Percentiles rank a stretch among this genome's conserved stretches.
phyloP scores from a whole-genome alignment of 2,329 filamentous ascomycete genomes.

The Fusarium anthophilum region DNA sequence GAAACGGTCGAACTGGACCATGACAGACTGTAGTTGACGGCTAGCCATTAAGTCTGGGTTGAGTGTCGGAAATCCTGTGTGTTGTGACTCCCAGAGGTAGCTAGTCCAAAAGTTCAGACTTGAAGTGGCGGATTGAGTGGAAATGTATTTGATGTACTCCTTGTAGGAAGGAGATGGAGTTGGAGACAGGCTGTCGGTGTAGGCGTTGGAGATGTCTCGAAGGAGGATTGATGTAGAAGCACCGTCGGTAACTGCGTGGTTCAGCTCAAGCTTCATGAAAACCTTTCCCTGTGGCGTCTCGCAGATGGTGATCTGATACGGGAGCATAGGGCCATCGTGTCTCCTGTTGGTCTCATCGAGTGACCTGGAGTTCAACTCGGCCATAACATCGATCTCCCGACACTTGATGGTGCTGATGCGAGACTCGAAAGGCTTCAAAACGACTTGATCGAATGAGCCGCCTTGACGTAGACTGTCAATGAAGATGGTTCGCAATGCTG shows the following conservation, averaged over 20 bases:
- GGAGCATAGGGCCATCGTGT: slow-evolving; percentile 16
- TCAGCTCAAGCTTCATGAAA: slow-evolving; percentile 47
- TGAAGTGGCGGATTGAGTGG: background rate
- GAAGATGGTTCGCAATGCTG: slow-evolving; percentile 47
- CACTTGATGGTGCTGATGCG: slow-evolving; percentile 20
- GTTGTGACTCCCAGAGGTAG: slow-evolving; percentile 7
- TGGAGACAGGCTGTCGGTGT: slow-evolving; percentile 15
- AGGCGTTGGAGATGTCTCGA: slow-evolving; percentile 43
- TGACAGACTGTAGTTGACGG: background rate
- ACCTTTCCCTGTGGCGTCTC: slow-evolving; percentile 15
- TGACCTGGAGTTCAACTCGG: slow-evolving; percentile 27
- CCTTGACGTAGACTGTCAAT: slow-evolving; percentile 39
- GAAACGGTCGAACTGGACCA: slow-evolving; percentile 12
- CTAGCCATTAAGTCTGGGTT: background rate
- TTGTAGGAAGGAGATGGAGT: slow-evolving; percentile 19
- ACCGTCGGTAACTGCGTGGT: slow-evolving; percentile 49
- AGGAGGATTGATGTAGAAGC: slow-evolving; percentile 44
- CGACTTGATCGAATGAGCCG: slow-evolving; percentile 45
- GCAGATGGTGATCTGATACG: slow-evolving; percentile 41
- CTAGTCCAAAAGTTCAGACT: slow-evolving; percentile 34
- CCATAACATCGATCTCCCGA: slow-evolving; percentile 39
- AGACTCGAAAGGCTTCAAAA: slow-evolving; percentile 5
- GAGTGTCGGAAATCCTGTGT: slow-evolving; percentile 8
- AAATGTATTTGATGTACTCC: slow-evolving; percentile 33
- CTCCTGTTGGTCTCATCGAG: slow-evolving; percentile 24